Evolutionary conservation across 108 stramenopile species (phyloP), one percentile per base, ranked within the genome.

Genomic region (Halocafeteria seosinensis): DNA sequence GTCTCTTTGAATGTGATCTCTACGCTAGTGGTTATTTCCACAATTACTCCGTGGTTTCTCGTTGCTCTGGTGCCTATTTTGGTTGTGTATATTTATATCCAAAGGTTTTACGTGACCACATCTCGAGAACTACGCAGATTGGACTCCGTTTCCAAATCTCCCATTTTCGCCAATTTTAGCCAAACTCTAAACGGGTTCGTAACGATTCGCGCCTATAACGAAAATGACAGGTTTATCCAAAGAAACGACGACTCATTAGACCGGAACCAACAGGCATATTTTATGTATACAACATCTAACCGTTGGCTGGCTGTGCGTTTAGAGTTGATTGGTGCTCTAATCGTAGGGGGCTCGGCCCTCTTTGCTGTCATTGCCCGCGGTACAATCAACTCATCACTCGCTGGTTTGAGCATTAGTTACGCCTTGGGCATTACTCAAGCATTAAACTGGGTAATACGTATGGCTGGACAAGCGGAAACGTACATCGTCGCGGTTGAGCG

Each of bases 281-380:
- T 71, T 61, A 67, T 87, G 1, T 85, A 82, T 21, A 84, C 83
- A 50, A 64, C 84, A 12, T 85, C 91, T 1, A 88, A 89, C 67
- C 89, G 87, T 67, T 99, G 94, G 94, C 77, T 99, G 29, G 91
- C 89, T 29, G 85, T 95, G 9, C 77, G 98, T 3, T 74, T 94
- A 6, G 87, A 93, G 60, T 50, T 85, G 42, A 72, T 89, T 58
- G 92, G 93, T 25, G 85, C 87, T 1, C 8, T 79, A 42, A 84
- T 91, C 50, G 78, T 84, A 32, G 63, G 63, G 38, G 65, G 69
- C 26, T 79, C 87, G 2, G 75, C 84, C 37, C 59, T 92, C 8
- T 79, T 80, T 57, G 68, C 85, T 0, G 88, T 91, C 17, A 55
- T 83, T 27, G 25, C 37, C 34, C 81, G 52, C 65, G 66, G 38